Percentiles rank a stretch among this genome's conserved stretches.
phyloP scores from a whole-genome alignment of 2,329 filamentous ascomycete genomes.

The Hypoxylon sp. region DNA sequence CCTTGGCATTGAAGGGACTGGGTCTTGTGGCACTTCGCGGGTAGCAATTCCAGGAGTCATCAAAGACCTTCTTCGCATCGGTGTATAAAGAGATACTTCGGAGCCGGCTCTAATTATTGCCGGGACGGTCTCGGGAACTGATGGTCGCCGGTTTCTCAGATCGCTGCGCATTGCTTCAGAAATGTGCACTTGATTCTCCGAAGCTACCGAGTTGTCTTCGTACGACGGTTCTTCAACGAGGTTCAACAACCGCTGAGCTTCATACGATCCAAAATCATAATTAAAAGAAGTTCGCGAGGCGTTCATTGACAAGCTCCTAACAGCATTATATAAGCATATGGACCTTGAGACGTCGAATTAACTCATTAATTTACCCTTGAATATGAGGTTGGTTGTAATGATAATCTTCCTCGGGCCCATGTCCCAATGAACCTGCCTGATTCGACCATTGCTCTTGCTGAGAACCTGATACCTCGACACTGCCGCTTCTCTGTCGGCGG shows the following conservation, averaged over 20 bases:
- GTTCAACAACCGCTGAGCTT: slow-evolving; percentile 62
- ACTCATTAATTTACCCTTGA: slow-evolving; percentile 35
- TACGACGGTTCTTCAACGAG: slow-evolving; percentile 56
- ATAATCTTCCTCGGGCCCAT: slow-evolving; percentile 37
- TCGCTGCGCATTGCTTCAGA: slow-evolving; percentile 57
- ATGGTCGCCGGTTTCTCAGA: slow-evolving; percentile 52
- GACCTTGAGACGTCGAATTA: not conserved
- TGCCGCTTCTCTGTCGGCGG: slow-evolving; percentile 51
- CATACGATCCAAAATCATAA: slow-evolving; percentile 63
- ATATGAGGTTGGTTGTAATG: slow-evolving; percentile 38
- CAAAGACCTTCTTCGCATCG: slow-evolving; percentile 54
- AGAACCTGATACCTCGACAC: slow-evolving; percentile 50
- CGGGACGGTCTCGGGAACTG: slow-evolving; percentile 46
- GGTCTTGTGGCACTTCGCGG: slow-evolving; percentile 40
- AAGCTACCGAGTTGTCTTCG: slow-evolving; percentile 55
- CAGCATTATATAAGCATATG: slow-evolving; percentile 24
- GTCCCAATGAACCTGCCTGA: slow-evolving; percentile 56
- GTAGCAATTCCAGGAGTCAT: slow-evolving; percentile 55
- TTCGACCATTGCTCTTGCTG: slow-evolving; percentile 46
- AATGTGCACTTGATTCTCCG: slow-evolving; percentile 56
- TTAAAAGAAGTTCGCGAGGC: slow-evolving; percentile 59
- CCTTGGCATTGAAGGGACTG: slow-evolving; percentile 33
- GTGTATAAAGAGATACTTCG: slow-evolving; percentile 57
- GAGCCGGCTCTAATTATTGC: slow-evolving; percentile 61
- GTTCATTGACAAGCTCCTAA: slow-evolving; percentile 54